Evolutionary conservation across 1,284 basidiomycete genomes (phyloP).

Genomic region (Sporisorium reilianum): DNA sequence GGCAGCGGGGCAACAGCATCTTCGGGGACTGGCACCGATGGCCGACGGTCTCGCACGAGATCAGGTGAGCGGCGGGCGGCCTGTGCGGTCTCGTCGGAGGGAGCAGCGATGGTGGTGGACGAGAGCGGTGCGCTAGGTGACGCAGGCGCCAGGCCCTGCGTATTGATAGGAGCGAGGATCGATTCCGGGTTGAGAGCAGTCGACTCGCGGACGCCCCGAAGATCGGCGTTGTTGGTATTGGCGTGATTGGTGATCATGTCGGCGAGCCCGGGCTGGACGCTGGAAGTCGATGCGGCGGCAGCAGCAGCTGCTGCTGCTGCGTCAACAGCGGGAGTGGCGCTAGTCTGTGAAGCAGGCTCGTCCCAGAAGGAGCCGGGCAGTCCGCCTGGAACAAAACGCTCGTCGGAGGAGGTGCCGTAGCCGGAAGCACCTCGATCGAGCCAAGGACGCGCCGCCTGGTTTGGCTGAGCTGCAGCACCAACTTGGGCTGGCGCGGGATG

Average conservation of each 20-base stretch:
- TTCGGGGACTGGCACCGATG: slow-evolving; percentile 5
- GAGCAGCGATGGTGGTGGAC: slow-evolving; percentile 36
- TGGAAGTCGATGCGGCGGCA: neutral
- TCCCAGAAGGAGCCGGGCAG: slow-evolving; percentile 45
- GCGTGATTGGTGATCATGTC: neutral
- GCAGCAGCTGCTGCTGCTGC: slow-evolving; percentile 1
- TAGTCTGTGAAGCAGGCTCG: slow-evolving; percentile 12
- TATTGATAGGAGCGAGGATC: slow-evolving; percentile 35
- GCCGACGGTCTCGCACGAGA: slow-evolving; percentile 2
- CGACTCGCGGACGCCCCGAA: slow-evolving; percentile 5
- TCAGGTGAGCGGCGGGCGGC: slow-evolving; percentile 31
- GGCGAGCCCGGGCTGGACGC: neutral
- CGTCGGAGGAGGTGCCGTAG: slow-evolving; percentile 36
- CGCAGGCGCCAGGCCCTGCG: slow-evolving; percentile 27
- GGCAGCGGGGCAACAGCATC: slow-evolving; percentile 21
- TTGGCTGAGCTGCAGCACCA: slow-evolving; percentile 1
- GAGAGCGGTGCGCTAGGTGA: slow-evolving; percentile 28
- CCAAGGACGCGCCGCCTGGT: slow-evolving; percentile 33
- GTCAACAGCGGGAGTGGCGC: neutral
- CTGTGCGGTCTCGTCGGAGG: slow-evolving; percentile 37
- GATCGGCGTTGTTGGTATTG: slow-evolving; percentile 1
- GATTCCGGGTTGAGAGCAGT: slow-evolving; percentile 4
- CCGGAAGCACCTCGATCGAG: slow-evolving; percentile 24
- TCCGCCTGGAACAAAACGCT: slow-evolving; percentile 40
- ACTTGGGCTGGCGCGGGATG: neutral